phyloP scores from a whole-genome alignment of 176 grass and related monocot genomes.

The Juncus inflexus region DNA sequence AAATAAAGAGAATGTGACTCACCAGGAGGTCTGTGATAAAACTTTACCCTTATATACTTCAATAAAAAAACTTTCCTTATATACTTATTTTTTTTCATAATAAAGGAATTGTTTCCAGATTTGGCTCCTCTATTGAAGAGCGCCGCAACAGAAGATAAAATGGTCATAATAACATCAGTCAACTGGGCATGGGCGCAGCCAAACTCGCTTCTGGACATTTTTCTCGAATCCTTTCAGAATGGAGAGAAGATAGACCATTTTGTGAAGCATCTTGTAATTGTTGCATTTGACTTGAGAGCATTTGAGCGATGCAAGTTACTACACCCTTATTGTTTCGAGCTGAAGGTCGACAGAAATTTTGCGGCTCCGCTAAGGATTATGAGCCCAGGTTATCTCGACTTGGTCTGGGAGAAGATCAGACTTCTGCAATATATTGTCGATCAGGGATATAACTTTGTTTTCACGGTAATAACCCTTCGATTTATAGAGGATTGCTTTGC shows the following conservation, averaged over 20 bases:
- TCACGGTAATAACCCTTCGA: constrained; percentile 47
- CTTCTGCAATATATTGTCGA: constrained; percentile 69
- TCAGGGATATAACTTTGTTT: constrained; percentile 82
- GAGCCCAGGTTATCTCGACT: constrained; percentile 81
- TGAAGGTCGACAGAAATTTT: constrained; percentile 52
- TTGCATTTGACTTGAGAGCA: constrained; percentile 71
- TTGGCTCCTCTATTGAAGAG: constrained; percentile 19
- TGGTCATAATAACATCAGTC: constrained; percentile 86
- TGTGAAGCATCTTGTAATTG: constrained; percentile 75
- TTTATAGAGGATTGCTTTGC: too few relatives aligned
- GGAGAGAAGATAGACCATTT: constrained; percentile 56
- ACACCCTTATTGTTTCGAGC: constrained; percentile 67
- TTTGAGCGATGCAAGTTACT: constrained; percentile 57
- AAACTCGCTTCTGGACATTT: constrained; percentile 77
- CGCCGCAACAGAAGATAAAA: constrained; percentile 59
- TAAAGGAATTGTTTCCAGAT: constrained; percentile 26
- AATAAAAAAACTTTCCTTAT: neutral
- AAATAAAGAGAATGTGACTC: neutral
- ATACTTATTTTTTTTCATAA: neutral
- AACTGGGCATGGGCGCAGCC: constrained; percentile 69
- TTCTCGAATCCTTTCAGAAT: constrained; percentile 73
- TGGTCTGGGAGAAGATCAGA: constrained; percentile 71
- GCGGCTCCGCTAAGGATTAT: constrained; percentile 66
- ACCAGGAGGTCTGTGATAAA: neutral
- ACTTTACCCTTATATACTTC: neutral